phyloP scores from a whole-genome alignment of 2,329 filamentous ascomycete genomes.

The Claviceps pusilla region DNA sequence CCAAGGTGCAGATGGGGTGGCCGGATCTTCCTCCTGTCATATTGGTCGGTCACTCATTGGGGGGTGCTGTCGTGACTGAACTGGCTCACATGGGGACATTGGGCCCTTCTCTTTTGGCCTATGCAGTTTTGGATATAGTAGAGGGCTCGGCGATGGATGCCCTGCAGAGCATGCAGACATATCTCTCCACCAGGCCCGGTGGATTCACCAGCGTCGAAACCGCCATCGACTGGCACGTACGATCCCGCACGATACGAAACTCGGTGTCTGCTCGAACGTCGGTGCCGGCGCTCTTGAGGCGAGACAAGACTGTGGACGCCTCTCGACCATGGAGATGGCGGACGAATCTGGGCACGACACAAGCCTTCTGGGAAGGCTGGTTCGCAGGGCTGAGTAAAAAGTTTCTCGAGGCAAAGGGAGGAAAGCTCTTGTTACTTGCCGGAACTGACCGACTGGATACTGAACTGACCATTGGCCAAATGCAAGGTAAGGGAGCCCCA shows the following conservation, averaged over 20 bases:
- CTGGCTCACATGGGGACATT: conserved; percentile 55
- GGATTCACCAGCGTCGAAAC: conserved; percentile 64
- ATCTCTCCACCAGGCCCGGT: conserved; percentile 65
- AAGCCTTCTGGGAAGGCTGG: conserved; percentile 90
- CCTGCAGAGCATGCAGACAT: conserved; percentile 83
- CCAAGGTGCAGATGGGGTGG: conserved; percentile 59
- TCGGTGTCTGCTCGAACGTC: conserved; percentile 69
- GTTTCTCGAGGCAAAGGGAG: conserved; percentile 67
- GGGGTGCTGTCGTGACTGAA: conserved; percentile 82
- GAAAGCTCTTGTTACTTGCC: conserved; percentile 72
- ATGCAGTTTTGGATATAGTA: conserved; percentile 85
- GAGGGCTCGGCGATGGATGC: conserved; percentile 94
- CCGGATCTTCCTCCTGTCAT: conserved; percentile 58
- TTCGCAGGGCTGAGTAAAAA: conserved; percentile 77
- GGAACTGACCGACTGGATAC: conserved; percentile 84
- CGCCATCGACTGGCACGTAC: conserved; percentile 87
- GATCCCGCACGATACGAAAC: conserved; percentile 76
- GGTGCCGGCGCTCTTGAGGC: conserved; percentile 62
- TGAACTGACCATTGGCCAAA: conserved; percentile 87
- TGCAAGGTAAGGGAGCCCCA: conserved; percentile 53
- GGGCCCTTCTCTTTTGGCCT: conserved; percentile 59
- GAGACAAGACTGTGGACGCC: conserved; percentile 24
- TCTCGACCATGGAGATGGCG: conserved; percentile 60
- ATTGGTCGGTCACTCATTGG: conserved; percentile 80
- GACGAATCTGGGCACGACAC: conserved; percentile 69